Percentiles rank a stretch among this genome's conserved stretches.
Evolutionary conservation across 345 rosid genomes (phyloP).

Genomic region (Litchi chinensis): DNA sequence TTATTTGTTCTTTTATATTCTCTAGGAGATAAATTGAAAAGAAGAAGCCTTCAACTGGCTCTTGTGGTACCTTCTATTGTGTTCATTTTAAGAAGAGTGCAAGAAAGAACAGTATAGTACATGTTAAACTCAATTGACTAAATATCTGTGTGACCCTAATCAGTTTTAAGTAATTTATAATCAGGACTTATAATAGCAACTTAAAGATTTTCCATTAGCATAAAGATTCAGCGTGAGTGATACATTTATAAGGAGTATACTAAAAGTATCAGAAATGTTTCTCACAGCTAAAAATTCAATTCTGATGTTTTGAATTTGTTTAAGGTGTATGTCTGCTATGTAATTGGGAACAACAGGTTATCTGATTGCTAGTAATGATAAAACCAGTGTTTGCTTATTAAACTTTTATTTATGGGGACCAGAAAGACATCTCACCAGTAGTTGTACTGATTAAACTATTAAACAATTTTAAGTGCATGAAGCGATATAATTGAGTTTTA

Average conservation of each 20-base stretch:
- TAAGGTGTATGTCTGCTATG: neutral
- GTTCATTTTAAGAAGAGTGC: neutral
- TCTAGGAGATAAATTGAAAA: neutral
- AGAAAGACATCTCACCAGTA: neutral
- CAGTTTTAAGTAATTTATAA: neutral
- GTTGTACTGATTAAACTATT: slow-evolving; percentile 5
- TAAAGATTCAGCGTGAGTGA: neutral
- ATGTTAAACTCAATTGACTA: neutral
- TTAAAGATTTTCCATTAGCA: neutral
- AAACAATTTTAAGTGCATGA: slow-evolving; percentile 13
- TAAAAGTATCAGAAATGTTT: neutral
- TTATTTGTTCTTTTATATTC: neutral
- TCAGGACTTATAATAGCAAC: neutral
- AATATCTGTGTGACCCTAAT: neutral
- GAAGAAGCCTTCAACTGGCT: neutral
- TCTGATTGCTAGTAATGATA: neutral
- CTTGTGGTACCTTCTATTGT: neutral
- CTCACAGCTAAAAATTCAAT: neutral
- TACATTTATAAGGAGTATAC: neutral
- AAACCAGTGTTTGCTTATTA: neutral
- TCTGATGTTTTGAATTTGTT: neutral
- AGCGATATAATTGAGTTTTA: neutral
- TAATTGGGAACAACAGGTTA: neutral
- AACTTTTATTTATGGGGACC: neutral
- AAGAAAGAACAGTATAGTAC: neutral